phyloP scores from a whole-genome alignment of 2,329 filamentous ascomycete genomes.

The Penicillium corylophilum region DNA sequence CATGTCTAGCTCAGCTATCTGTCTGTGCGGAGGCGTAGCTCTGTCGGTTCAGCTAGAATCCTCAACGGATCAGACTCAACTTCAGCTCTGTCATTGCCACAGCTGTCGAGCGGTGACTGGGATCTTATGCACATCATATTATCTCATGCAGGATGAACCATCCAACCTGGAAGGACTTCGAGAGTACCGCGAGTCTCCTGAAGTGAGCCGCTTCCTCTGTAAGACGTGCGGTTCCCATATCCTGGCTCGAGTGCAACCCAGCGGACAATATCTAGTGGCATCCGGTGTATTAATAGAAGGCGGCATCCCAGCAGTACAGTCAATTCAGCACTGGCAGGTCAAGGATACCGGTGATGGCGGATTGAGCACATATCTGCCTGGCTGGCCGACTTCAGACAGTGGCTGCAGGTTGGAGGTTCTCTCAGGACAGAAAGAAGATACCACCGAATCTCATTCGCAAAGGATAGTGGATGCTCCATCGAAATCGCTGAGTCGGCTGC shows the following conservation, averaged over 20 bases:
- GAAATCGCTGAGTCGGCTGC: constrained; percentile 28
- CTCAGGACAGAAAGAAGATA: background rate
- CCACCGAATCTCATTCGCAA: background rate
- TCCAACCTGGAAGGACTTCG: constrained; percentile 37
- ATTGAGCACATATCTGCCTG: constrained; percentile 26
- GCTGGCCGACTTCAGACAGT: constrained; percentile 11
- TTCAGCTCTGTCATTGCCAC: constrained; percentile 54
- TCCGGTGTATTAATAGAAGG: constrained; percentile 29
- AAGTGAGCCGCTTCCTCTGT: constrained; percentile 51
- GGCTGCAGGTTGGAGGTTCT: constrained; percentile 23
- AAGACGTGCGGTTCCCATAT: constrained; percentile 51
- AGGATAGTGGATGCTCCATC: background rate
- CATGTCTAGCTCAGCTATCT: constrained; percentile 25
- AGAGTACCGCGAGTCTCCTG: constrained; percentile 45
- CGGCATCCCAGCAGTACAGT: constrained; percentile 18
- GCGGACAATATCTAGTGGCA: constrained; percentile 34
- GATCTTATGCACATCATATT: constrained; percentile 47
- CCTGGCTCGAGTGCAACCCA: constrained; percentile 28
- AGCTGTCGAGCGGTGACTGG: constrained; percentile 52
- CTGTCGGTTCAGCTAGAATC: constrained; percentile 26
- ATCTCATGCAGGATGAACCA: constrained; percentile 39
- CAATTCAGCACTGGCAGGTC: constrained; percentile 29
- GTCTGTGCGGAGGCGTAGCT: constrained; percentile 29
- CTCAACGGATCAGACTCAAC: constrained; percentile 17
- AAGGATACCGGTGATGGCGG: constrained; percentile 32